phyloP scores from a whole-genome alignment of 352 stramenopile genomes.

The Thraustochytrium striatum region DNA sequence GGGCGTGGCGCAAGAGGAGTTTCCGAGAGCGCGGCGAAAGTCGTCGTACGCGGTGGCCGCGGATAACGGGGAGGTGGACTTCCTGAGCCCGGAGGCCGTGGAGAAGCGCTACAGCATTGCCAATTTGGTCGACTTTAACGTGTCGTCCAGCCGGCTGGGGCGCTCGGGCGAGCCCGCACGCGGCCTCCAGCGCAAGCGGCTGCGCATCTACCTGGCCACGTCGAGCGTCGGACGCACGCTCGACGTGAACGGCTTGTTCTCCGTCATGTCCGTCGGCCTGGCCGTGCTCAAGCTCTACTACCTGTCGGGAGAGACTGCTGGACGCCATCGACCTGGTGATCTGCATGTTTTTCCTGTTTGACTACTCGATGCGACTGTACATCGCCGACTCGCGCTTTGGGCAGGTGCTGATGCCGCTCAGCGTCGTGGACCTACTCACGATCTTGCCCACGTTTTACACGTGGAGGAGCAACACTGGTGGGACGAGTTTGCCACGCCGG shows the following conservation, averaged over 20 bases:
- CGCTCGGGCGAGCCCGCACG: background rate
- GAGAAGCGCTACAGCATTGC: background rate
- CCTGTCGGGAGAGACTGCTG: background rate
- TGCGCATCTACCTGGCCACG: constrained; percentile 24
- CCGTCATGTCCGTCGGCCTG: constrained; percentile 4
- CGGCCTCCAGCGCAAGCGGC: background rate
- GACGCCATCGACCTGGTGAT: constrained; percentile 2
- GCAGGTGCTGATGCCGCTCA: constrained; percentile 1
- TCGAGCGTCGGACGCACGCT: constrained; percentile 5
- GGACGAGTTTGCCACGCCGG: background rate
- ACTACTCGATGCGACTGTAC: constrained; percentile 33
- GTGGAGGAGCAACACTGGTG: background rate
- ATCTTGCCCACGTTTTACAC: constrained; percentile 31
- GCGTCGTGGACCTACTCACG: constrained; percentile 24
- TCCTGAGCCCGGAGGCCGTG: background rate
- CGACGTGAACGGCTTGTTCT: constrained; percentile 41
- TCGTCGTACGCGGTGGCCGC: background rate
- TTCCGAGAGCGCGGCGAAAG: background rate
- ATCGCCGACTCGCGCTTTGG: constrained; percentile 23
- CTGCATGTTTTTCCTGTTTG: constrained; percentile 28
- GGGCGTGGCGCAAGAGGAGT: no score
- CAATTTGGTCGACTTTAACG: background rate
- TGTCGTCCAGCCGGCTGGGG: background rate
- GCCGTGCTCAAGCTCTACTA: background rate
- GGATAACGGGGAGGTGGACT: background rate